A percentile compares a stretch with the other conserved stretches of the same genome.
phyloP scores from a whole-genome alignment of 2,329 filamentous ascomycete genomes.

The Gaeumannomyces tritici region DNA sequence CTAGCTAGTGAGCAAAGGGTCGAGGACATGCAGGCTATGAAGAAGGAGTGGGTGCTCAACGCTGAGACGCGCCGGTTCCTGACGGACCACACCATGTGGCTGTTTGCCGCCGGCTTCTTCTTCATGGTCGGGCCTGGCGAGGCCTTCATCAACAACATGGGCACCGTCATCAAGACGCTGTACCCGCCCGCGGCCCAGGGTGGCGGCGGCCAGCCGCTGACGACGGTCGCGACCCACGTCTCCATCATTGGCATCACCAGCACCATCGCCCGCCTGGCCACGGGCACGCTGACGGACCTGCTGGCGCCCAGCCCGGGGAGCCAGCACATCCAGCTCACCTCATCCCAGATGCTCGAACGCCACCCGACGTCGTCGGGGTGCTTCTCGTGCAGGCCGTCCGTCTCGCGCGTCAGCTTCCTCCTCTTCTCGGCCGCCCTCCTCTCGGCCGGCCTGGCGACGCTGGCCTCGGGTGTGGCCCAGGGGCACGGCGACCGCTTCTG shows the following conservation, averaged over 20 bases:
- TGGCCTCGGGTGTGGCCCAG: slow-evolving; percentile 69
- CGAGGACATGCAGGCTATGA: slow-evolving; percentile 27
- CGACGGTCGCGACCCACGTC: slow-evolving; percentile 76
- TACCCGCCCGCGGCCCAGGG: slow-evolving; percentile 40
- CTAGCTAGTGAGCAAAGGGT: background rate
- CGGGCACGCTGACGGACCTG: slow-evolving; percentile 80
- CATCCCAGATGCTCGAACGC: slow-evolving; percentile 8
- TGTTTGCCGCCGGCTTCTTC: slow-evolving; percentile 82
- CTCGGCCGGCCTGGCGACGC: slow-evolving; percentile 64
- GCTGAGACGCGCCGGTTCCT: slow-evolving; percentile 82
- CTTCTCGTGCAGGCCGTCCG: slow-evolving; percentile 34
- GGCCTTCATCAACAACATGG: slow-evolving; percentile 94
- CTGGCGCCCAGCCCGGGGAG: slow-evolving; percentile 61
- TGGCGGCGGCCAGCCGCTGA: slow-evolving; percentile 17
- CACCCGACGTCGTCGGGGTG: slow-evolving; percentile 9
- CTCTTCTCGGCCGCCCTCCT: slow-evolving; percentile 65
- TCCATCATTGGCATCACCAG: slow-evolving; percentile 86
- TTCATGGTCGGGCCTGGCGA: slow-evolving; percentile 92
- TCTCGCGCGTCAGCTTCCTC: slow-evolving; percentile 76
- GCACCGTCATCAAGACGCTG: slow-evolving; percentile 83
- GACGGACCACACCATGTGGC: slow-evolving; percentile 90
- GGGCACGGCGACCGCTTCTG: slow-evolving; percentile 72
- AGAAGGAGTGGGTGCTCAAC: slow-evolving; percentile 82
- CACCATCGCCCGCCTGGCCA: slow-evolving; percentile 81
- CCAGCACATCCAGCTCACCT: slow-evolving; percentile 41